Evolutionary conservation across 208 protist genomes (phyloP), one percentile per base, ranked within the genome.

Genomic region (Acanthamoeba castellanii): DNA sequence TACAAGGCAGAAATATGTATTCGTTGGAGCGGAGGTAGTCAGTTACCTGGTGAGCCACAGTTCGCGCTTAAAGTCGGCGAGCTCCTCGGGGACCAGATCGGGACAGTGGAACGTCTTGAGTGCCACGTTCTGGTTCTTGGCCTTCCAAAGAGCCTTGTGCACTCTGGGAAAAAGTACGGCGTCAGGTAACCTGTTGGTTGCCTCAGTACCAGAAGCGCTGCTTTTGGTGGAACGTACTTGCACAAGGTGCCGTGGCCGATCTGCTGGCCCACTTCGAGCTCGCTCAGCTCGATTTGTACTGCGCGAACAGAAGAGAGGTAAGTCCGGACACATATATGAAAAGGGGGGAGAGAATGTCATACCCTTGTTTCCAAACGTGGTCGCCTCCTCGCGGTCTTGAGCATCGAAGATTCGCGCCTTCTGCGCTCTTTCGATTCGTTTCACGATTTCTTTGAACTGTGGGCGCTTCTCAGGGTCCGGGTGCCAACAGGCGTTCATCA

Each of bases 41-140:
- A 68, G 18, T 9, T 64, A 88, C 81, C 81, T 88, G 59, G 87
- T 92, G 61, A 92, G 87, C 87, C 87, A 92, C 18, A 92, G 87
- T 55, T 92, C 87, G n/a, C 87, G 87, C 37, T 76, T 68, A 18
- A 92, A 92, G 42, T 92, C 61, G 18, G 87, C 27, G 25, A 92
- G 61, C 34, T 92, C 87, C 45, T 92, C 61, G 8, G 87, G 87
- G 25, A 68, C 61, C 18, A 92, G 64, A 27, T 92, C 87, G 59
- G 87, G n/a, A 59, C 59, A 92, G 18, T 92, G 34, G 42, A 92
- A 92, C 14, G 59, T 92, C 87, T 92, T 92, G 37, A 92, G 61
- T 11, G 87, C 52, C 27, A 92, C 87, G 61, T 76, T 16, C 16
- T 76, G 34, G 47, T 74, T 92, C 64, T 92, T 45, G 18, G 32